Evolutionary conservation across 306 rosid species (phyloP), one percentile per base, ranked within the genome.

Genomic region (Castanopsis chinensis): DNA sequence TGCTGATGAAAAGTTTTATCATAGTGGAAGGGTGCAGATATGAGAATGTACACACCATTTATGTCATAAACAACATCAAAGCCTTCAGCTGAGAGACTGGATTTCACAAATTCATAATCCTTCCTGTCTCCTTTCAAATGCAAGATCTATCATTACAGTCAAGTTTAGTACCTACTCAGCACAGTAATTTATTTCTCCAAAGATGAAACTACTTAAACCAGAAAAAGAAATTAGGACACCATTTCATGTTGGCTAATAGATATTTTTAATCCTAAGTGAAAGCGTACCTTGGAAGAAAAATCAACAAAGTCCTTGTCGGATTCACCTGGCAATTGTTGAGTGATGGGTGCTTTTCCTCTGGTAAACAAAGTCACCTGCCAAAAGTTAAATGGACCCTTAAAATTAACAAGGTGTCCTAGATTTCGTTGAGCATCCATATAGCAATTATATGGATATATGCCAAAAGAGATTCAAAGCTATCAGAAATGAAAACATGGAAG

Each of bases 71-170:
- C 99, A 69, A 95, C 98, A 72, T 95, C 94, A 80, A 84, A 95
- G 78, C 98, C 97, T 80, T 89, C 67, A 45, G 91, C 94, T 11
- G 99, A 91, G 77, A 95, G 98, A 79, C 96, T 92, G 57, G 97
- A 90, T 85, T 87, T 95, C 15, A 92, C 99, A 82, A 90, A 92
- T 1, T 92, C 98, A 54, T 80, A 90, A 87, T 95, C 99, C 78
- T 85, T 73, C 79, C 99, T 92, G 86, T 95, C 97, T 73, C 99
- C 98, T 87, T 95, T 95, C 90, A 95, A 85, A 80, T 95, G 99
- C 91, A 87, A 79, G 72, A 95, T 84, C 99, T 95, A 85, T 30
- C 57, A 53, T 25, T 54, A 37, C 11, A 73, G n/a, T 56, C 37
- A 73, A 6, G 72, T 32, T 79, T 57, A 77, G 72, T 32, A 73